Evolutionary conservation across 257 asterid genomes (phyloP).

Genomic region (Handroanthus guayacan): DNA sequence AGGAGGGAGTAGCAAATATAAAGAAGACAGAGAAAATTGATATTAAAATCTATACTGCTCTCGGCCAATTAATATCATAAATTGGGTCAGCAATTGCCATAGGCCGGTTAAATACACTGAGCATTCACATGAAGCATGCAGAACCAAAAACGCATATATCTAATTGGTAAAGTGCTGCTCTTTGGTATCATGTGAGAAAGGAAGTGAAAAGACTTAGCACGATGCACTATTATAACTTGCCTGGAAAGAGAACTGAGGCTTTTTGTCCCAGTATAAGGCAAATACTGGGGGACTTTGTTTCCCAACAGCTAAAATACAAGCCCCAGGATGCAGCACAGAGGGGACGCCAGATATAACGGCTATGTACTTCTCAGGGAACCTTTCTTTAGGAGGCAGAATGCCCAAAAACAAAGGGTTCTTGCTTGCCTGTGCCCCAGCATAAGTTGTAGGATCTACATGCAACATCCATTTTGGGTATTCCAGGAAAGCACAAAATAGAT

Average conservation of each 20-base stretch:
- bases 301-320: constrained; percentile 88
- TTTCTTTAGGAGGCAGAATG: constrained; percentile 87
- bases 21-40: not conserved
- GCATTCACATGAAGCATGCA: constrained; percentile 17
- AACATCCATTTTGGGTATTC: constrained; percentile 98
- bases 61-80: not conserved
- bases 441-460: constrained; percentile 86
- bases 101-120: constrained; percentile 15
- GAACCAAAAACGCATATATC: not conserved
- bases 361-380: constrained; percentile 90
- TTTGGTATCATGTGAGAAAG: constrained; percentile 10
- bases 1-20: not conserved
- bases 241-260: constrained; percentile 94
- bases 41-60: not conserved
- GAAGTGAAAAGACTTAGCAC: constrained; percentile 23
- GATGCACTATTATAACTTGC: constrained; percentile 49
- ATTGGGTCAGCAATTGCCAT: not conserved
- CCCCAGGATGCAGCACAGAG: constrained; percentile 91
- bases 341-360: constrained; percentile 85
- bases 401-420: constrained; percentile 94
- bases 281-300: constrained; percentile 87
- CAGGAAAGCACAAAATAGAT: constrained; percentile 91
- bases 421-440: constrained; percentile 84
- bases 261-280: constrained; percentile 90
- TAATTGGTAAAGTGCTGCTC: too few species aligned